Percentiles rank a stretch among this genome's conserved stretches.
These are phyloP conservation scores for Austroboletus rostrupii DNA, from an alignment of 1,284 basidiomycete species.

Conservation along the genomic window DNA sequence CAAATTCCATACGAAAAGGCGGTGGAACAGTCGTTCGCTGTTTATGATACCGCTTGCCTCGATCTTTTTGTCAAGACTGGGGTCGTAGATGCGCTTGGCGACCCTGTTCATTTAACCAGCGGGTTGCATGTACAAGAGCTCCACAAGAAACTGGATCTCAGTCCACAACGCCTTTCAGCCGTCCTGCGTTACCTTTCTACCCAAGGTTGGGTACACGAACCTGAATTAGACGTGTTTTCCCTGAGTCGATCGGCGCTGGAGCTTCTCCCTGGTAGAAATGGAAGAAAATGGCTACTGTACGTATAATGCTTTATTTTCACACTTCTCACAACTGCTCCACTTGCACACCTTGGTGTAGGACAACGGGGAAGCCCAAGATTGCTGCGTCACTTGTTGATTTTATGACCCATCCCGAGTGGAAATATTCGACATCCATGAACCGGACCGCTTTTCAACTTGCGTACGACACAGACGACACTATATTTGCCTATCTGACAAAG, in stretches of 20 bases:
- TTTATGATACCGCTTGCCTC: constrained; percentile 24
- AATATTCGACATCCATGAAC: constrained; percentile 16
- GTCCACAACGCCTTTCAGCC: constrained; percentile 14
- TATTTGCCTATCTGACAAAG: constrained; percentile 15
- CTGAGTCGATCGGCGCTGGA: constrained; percentile 24
- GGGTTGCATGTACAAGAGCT: constrained; percentile 16
- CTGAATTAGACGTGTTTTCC: constrained; percentile 14
- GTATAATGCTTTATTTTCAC: not conserved
- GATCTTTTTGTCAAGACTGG: constrained; percentile 23
- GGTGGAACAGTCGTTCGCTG: constrained; percentile 14
- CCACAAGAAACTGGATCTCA: constrained; percentile 19
- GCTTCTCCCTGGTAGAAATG: constrained; percentile 17
- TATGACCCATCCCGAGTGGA: constrained; percentile 24
- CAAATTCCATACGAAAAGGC: constrained; percentile 24
- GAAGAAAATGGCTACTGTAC: constrained; percentile 22
- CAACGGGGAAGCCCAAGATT: constrained; percentile 19
- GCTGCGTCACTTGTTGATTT: constrained; percentile 17
- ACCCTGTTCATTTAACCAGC: constrained; percentile 1
- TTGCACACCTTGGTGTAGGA: constrained; percentile 10
- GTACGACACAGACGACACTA: constrained; percentile 16
- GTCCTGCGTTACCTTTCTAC: constrained; percentile 22
- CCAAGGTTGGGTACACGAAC: constrained; percentile 24
- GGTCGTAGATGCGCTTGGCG: constrained; percentile 19
- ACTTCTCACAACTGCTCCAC: too few species aligned
- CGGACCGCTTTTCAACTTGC: constrained; percentile 25